phyloP scores from a whole-genome alignment of 2,329 filamentous ascomycete species.

The Diatrype stigma region DNA sequence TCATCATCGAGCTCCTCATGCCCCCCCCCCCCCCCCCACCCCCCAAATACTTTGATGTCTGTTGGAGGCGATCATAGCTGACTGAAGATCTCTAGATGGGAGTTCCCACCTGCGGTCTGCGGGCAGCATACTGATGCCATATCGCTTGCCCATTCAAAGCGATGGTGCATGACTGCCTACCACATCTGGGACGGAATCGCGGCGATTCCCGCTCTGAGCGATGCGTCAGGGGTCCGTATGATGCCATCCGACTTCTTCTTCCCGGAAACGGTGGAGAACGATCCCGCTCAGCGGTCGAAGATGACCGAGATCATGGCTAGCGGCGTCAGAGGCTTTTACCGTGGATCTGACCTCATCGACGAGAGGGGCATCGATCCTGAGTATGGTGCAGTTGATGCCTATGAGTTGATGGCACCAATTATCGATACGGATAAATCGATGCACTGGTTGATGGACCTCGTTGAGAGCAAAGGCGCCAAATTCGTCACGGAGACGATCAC shows the following conservation, averaged over 20 bases:
- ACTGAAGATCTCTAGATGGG: slow-evolving; percentile 27
- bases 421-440: slow-evolving; percentile 43
- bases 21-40: no score
- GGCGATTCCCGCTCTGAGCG: slow-evolving; percentile 25
- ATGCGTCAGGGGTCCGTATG: slow-evolving; percentile 33
- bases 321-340: slow-evolving; percentile 35
- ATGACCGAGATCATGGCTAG: slow-evolving; percentile 36
- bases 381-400: slow-evolving; percentile 38
- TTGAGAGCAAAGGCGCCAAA: slow-evolving; percentile 36
- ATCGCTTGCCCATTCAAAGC: slow-evolving; percentile 35
- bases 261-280: slow-evolving; percentile 27
- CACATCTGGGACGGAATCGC: slow-evolving; percentile 37
- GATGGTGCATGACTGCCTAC: slow-evolving; percentile 38
- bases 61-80: background rate
- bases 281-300: slow-evolving; percentile 30
- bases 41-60: background rate
- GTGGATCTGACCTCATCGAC: slow-evolving; percentile 30
- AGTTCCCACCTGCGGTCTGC: slow-evolving; percentile 41
- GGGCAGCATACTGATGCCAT: slow-evolving; percentile 38
- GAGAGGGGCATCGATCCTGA: slow-evolving; percentile 28
- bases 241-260: slow-evolving; percentile 37
- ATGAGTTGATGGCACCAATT: slow-evolving; percentile 39
- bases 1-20: background rate
- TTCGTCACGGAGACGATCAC: slow-evolving; percentile 34
- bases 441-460: slow-evolving; percentile 36